Evolutionary conservation across 768 basidiomycete species (phyloP).

Genomic region (Mycena floridula): DNA sequence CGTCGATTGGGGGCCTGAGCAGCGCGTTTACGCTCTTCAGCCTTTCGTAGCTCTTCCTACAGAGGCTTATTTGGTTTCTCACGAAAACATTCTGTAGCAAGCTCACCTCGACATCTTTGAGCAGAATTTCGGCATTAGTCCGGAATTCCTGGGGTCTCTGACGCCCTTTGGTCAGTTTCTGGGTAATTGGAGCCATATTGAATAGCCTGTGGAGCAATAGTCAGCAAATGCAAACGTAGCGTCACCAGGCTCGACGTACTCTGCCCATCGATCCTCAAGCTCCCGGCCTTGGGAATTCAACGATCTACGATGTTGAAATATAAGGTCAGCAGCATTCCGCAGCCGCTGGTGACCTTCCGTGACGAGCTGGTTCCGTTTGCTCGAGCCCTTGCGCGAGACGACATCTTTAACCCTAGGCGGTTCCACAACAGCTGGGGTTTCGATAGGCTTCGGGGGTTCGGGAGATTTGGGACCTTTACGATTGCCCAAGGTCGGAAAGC

Average conservation of each 20-base stretch:
- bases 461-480: too few species aligned
- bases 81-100: background rate
- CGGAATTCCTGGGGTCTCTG: constrained; percentile 9
- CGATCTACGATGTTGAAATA: constrained; percentile 9
- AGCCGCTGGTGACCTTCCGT: constrained; percentile 7
- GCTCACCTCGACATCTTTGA: constrained; percentile 9
- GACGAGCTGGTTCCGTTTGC: constrained; percentile 5
- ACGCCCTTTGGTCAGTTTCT: constrained; percentile 11
- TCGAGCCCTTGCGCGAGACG: background rate
- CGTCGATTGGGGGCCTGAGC: background rate
- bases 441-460: too few species aligned
- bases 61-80: background rate
- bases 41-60: background rate
- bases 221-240: background rate
- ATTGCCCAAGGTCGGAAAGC: too few species aligned
- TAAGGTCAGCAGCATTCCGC: constrained; percentile 8
- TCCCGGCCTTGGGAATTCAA: constrained; percentile 2
- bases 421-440: too few species aligned
- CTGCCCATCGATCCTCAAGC: constrained; percentile 10
- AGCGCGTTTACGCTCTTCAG: background rate
- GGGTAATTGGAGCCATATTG: constrained; percentile 9
- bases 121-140: constrained; percentile 5
- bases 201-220: constrained; percentile 3
- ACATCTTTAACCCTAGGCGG: too few species aligned
- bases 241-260: constrained; percentile 3